Base-by-base conservation (phyloP, 2,329 filamentous ascomycete species). In the Rutstroemia sp. region DNA sequence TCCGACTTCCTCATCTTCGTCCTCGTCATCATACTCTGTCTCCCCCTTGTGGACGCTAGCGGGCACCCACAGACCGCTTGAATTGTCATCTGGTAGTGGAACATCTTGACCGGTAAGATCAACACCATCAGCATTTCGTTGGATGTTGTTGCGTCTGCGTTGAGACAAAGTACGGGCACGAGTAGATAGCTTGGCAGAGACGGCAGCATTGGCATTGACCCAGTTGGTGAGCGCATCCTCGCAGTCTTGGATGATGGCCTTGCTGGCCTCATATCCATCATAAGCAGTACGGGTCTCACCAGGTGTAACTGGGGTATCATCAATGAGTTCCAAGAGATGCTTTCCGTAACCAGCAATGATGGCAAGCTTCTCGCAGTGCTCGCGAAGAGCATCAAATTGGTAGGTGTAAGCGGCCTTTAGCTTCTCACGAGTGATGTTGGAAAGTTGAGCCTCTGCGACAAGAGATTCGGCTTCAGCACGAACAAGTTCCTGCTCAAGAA, bases 401-500 rank as follows among this genome's bases (percentile, higher is more conserved):
- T 97, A 99, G 54, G 87, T 88, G 76, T 96, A 99, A 42, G 94
- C 94, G 52, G 92, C 88, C 83, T 99, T 99, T 71, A 99, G 86
- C 82, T 99, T 99, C 77, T 99, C 92, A 68, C 94, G 92, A 25
- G 95, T 99, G 70, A 99, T 99, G 80, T 99, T 99, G 71, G 92
- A 96, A 52, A 99, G 82, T 76, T 99, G 94, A 7, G 94, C 94
- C 74, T 99, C 94, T 61, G 94, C 94, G 56, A 99, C 94, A 14
- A 99, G 84, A n/a, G 94, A 97, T 74, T 99, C 94, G 67, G 94
- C 94, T 75, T 99, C 94, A 64, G 94, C 94, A 67, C 94, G 92
- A 65, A 99, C 94, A 58, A 99, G 88, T 75, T 99, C 94, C 75
- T 99, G 94, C 76, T 99, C 94, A 55, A 99, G 86, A 42, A 99